phyloP scores from a whole-genome alignment of 768 basidiomycete genomes.

The Auricularia auricula-judae region DNA sequence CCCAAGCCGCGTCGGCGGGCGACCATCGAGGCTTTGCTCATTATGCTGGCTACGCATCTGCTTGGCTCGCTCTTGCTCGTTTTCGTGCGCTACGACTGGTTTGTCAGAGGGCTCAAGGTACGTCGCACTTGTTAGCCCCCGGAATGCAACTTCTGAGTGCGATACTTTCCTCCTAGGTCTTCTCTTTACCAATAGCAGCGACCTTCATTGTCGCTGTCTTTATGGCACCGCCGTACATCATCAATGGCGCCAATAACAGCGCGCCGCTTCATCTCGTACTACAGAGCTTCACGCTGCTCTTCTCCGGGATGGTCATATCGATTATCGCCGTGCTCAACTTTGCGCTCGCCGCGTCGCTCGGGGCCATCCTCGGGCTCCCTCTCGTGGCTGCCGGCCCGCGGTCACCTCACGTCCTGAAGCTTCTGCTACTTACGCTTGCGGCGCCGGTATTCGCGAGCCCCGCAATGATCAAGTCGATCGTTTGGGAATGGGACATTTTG shows the following conservation, averaged over 20 bases:
- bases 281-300: constrained; percentile 67
- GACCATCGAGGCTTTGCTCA: constrained; percentile 39
- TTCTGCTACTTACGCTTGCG: constrained; percentile 3
- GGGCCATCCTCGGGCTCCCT: constrained; percentile 53
- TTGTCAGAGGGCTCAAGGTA: constrained; percentile 28
- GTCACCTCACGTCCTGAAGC: constrained; percentile 16
- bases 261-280: constrained; percentile 37
- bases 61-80: constrained; percentile 43
- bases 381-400: constrained; percentile 31
- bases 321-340: constrained; percentile 86
- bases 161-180: constrained; percentile 11
- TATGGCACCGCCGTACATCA: constrained; percentile 15
- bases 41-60: constrained; percentile 46
- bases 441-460: constrained; percentile 33
- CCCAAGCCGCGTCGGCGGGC: constrained; percentile 34
- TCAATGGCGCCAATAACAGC: not conserved
- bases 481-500: constrained; percentile 70
- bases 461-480: constrained; percentile 45
- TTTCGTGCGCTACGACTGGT: constrained; percentile 33
- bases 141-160: no score
- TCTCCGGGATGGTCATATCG: constrained; percentile 78
- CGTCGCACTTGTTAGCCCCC: constrained; percentile 5
- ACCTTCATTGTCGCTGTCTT: not conserved
- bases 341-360: constrained; percentile 68
- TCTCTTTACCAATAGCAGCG: constrained; percentile 15